Base-by-base conservation (phyloP, 495 filamentous ascomycete genomes). In the Polyplosphaeria fusca region DNA sequence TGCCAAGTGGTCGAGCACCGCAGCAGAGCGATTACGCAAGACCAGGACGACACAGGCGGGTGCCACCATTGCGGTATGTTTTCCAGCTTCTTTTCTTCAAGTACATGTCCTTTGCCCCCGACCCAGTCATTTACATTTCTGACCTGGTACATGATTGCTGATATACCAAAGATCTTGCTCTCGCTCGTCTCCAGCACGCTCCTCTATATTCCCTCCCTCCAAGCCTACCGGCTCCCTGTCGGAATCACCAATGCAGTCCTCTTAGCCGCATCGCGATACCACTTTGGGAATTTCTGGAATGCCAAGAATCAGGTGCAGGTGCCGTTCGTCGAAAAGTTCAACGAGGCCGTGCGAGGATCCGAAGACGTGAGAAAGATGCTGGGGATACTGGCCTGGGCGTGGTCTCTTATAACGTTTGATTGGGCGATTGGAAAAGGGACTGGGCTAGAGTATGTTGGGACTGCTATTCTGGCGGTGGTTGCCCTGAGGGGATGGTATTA, bases 131-230 rank as follows among this genome's bases (percentile, higher is more conserved):
- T 38, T 22, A 9, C 35, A 39, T 52, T 12, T 24, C 11, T 35
- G 7, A 9, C 9, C 7, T 35, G 9, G 39, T 30, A 28, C 16
- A 44, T 18, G 48, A 60, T 23, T n/a, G n/a, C 44, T 41, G 18
- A 57, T n/a, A 49, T 19, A 40, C 2, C 12, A 19, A 13, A 83
- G 70, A 56, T 83, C 73, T 12, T 79, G 71, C 26, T 75, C 67
- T 37, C 72, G 63, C 23, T 78, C 70, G 32, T 70, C 60, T 32
- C 70, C 61, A 38, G 75, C 69, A 13, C 69, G 64, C 38, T 77
- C 67, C 23, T 69, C 66, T 5, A 67, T 22, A n/a, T 41, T 3
- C 20, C 52, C 23, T 3, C 19, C 13, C 30, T 67, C 18, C 65
- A 65, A 2, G 38, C 48, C 27, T 16, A 47, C 20, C 28, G 5